Evolutionary conservation across 208 protist genomes (phyloP).

Genomic region (Porcisia deanei): DNA sequence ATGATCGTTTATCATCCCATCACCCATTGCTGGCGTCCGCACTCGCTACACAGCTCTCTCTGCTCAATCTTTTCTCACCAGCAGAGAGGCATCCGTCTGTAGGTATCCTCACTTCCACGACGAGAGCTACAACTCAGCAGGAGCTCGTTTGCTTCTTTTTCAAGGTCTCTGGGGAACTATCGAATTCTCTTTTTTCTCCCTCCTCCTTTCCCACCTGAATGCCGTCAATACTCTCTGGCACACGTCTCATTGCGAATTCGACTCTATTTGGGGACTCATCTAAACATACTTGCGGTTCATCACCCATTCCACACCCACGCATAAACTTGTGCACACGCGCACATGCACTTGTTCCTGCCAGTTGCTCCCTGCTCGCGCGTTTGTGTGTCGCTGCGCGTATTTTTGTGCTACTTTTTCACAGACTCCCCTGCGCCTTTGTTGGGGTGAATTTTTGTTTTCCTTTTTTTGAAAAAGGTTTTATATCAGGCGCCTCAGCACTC

Average conservation of each 20-base stretch:
- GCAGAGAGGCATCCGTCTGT: too few species aligned
- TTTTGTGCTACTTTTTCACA: neutral
- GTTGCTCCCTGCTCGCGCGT: neutral
- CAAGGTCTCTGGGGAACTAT: neutral
- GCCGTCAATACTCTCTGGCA: neutral
- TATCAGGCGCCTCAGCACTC: too few species aligned
- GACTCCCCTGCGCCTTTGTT: too few species aligned
- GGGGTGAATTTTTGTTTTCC: too few species aligned
- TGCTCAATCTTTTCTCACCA: neutral
- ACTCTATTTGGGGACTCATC: too few species aligned
- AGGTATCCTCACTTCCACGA: neutral
- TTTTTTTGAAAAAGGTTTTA: too few species aligned
- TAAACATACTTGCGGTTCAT: neutral
- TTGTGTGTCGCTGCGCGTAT: neutral
- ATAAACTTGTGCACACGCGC: neutral
- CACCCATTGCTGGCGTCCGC: too few species aligned
- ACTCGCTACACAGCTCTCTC: neutral
- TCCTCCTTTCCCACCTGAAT: neutral
- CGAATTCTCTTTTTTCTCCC: neutral
- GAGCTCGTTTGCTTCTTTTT: neutral
- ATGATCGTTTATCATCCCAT: neutral
- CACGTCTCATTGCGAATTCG: neutral
- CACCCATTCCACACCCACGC: neutral
- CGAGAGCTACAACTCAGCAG: neutral
- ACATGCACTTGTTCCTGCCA: neutral